phyloP scores from a whole-genome alignment of 345 rosid species.

The Citrus hindsii region DNA sequence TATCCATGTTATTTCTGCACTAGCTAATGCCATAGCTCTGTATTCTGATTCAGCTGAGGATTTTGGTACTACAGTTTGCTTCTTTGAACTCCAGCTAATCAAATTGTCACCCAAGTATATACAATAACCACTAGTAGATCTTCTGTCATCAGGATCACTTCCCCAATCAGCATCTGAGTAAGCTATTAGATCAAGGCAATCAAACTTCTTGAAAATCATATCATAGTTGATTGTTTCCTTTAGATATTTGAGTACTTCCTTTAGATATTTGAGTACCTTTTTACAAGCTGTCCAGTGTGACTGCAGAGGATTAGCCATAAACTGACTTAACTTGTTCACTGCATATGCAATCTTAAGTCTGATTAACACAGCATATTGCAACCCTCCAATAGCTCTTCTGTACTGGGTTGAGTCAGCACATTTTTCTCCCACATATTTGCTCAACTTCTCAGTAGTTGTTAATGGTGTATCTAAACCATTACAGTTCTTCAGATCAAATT shows the following conservation, averaged over 20 bases:
- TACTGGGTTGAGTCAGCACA: not conserved
- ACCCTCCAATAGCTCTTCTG: not conserved
- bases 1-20: too few species aligned
- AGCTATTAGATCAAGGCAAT: too few species aligned
- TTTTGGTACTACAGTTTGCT: not conserved
- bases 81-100: not conserved
- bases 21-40: not conserved
- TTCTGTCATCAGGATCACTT: not conserved
- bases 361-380: not conserved
- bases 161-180: not conserved
- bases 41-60: not conserved
- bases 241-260: not conserved
- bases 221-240: not conserved
- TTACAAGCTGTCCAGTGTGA: not conserved
- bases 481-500: not conserved
- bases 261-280: too few species aligned
- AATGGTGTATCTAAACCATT: not conserved
- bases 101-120: not conserved
- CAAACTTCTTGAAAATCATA: fast-evolving
- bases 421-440: fast-evolving
- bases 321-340: not conserved
- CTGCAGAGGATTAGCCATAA: not conserved
- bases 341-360: not conserved
- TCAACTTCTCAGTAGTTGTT: fast-evolving
- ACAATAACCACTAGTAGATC: not conserved